Percentiles rank a stretch among this genome's conserved stretches.
Evolutionary conservation across 768 basidiomycete species (phyloP).

Genomic region (Tylopilus rubrobrunneus): DNA sequence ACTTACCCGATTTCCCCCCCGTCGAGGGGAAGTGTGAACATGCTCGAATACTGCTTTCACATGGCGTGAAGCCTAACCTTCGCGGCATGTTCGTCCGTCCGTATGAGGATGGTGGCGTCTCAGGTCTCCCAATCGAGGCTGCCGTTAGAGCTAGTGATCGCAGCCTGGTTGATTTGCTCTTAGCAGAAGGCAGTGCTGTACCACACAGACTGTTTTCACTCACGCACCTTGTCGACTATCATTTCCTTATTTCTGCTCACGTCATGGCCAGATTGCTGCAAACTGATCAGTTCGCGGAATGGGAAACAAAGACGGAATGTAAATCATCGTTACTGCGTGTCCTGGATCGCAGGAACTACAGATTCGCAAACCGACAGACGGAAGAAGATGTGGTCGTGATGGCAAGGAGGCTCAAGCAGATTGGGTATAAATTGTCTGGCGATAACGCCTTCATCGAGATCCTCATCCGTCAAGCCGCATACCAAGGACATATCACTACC

Average conservation of each 20-base stretch:
- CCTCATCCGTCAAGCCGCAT: not conserved
- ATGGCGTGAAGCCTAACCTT: not conserved
- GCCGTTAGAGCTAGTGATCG: not conserved
- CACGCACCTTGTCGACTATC: too few species aligned
- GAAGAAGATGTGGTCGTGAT: not conserved
- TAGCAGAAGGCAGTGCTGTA: not conserved
- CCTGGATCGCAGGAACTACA: not conserved
- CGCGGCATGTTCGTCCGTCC: not conserved
- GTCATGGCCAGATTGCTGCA: conserved; percentile 3
- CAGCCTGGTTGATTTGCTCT: not conserved
- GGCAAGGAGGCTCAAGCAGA: conserved; percentile 1
- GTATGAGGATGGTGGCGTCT: too few species aligned
- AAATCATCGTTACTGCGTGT: not conserved
- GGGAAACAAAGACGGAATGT: not conserved
- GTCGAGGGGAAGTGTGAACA: not conserved
- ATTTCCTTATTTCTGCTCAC: not conserved
- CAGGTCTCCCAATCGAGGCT: not conserved
- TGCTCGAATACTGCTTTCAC: not conserved
- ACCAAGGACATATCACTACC: too few species aligned
- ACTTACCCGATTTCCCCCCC: too few species aligned
- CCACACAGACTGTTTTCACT: not conserved
- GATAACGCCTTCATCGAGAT: not conserved
- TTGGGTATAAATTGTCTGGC: not conserved
- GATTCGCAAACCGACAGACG: too few species aligned
- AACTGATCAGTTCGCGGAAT: conserved; percentile 15